Conservation (phyloP, 2,329 filamentous ascomycete species). For the Neofusicoccum ribis region DNA sequence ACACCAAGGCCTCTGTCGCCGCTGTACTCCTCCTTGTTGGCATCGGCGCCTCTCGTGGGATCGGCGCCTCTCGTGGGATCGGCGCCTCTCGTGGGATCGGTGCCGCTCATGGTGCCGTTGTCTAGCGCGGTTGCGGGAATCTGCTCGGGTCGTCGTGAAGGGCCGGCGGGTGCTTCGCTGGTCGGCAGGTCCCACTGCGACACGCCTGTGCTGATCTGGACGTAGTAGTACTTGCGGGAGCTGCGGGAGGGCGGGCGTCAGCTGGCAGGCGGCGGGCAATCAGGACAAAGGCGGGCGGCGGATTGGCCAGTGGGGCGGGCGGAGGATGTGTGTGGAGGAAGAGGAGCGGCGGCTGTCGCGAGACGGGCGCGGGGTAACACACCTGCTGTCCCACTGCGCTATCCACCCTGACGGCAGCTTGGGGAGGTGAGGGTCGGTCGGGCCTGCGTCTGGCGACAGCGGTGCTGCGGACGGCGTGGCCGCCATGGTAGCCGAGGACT, state of each 20-base stretch:
- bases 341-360: neutral
- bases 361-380: conserved; percentile 23
- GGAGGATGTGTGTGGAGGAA: neutral
- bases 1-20: conserved; percentile 20
- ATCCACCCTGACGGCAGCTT: conserved; percentile 42
- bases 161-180: conserved; percentile 21
- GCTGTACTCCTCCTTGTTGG: conserved; percentile 16
- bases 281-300: conserved; percentile 26
- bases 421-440: conserved; percentile 39
- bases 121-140: conserved; percentile 10
- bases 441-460: conserved; percentile 39
- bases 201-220: conserved; percentile 69
- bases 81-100: conserved; percentile 1
- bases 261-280: conserved; percentile 24
- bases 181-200: conserved; percentile 76
- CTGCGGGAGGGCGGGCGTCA: conserved; percentile 30
- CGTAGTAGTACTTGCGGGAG: conserved; percentile 50
- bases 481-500: conserved; percentile 16
- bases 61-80: conserved; percentile 13
- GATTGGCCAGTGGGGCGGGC: conserved; percentile 22
- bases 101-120: conserved; percentile 4
- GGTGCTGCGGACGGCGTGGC: conserved; percentile 2
- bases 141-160: conserved; percentile 13
- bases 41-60: conserved; percentile 1
- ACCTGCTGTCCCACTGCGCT: conserved; percentile 42